phyloP scores from a whole-genome alignment of 208 protist species.

The Leishmania gerbilli region DNA sequence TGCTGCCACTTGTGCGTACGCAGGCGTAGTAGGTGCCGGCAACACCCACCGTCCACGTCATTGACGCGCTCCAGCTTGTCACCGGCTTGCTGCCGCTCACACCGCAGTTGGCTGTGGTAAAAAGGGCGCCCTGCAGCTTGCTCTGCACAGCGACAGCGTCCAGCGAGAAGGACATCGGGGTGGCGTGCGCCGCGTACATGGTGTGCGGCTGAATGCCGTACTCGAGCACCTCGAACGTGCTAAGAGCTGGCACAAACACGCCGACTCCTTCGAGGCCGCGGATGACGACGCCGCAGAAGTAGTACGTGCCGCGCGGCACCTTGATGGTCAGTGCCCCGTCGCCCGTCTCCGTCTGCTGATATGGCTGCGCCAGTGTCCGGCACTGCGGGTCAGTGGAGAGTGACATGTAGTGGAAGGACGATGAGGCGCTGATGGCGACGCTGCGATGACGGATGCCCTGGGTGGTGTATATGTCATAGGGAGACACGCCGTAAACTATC shows the following conservation, averaged over 20 bases:
- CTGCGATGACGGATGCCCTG: constrained; percentile 52
- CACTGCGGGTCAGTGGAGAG: constrained; percentile 44
- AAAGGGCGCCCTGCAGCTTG: constrained; percentile 40
- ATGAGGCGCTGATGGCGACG: constrained; percentile 19
- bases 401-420: constrained; percentile 38
- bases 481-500: constrained; percentile 22
- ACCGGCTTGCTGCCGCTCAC: constrained; percentile 16
- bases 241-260: constrained; percentile 52
- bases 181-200: constrained; percentile 52
- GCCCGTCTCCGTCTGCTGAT: constrained; percentile 14
- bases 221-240: constrained; percentile 40
- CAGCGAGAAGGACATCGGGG: constrained; percentile 50
- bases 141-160: constrained; percentile 30
- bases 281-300: constrained; percentile 49
- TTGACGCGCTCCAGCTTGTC: constrained; percentile 23
- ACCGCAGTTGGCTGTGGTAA: constrained; percentile 24
- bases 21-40: constrained; percentile 74
- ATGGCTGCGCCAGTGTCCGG: constrained; percentile 41
- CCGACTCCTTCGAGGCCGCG: constrained; percentile 16
- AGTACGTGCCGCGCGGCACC: constrained; percentile 57
- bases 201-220: constrained; percentile 68
- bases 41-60: constrained; percentile 36
- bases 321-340: constrained; percentile 32
- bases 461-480: constrained; percentile 35
- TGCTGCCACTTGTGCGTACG: constrained; percentile 26